phyloP scores from a whole-genome alignment of 345 rosid genomes.

The Dovyalis caffra region DNA sequence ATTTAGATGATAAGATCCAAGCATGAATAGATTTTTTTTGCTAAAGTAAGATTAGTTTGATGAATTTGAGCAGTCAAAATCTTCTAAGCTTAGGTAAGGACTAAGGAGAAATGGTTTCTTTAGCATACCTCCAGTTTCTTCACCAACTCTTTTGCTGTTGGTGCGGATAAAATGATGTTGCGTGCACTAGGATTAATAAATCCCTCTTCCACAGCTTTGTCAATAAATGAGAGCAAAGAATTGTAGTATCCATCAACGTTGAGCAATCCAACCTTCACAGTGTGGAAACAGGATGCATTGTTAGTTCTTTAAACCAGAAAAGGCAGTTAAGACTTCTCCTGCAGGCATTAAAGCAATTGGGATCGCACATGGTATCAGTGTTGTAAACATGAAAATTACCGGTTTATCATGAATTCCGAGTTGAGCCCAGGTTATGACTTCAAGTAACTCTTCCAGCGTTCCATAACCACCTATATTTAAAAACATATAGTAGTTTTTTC shows the following conservation, averaged over 20 bases:
- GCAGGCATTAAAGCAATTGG: not conserved
- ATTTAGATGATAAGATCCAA: not conserved
- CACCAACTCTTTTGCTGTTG: constrained; percentile 81
- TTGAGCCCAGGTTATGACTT: constrained; percentile 99
- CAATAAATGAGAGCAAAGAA: constrained; percentile 88
- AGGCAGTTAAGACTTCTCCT: not conserved
- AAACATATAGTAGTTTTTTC: not conserved
- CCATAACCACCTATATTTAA: constrained; percentile 81
- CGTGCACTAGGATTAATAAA: constrained; percentile 83
- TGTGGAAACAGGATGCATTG: constrained; percentile 1
- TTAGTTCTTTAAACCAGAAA: constrained; percentile 13
- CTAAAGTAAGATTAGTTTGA: not conserved
- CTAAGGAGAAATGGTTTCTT: not conserved
- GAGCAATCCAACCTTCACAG: constrained; percentile 85
- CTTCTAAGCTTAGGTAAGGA: not conserved
- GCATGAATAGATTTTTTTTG: not conserved
- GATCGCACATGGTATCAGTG: not conserved
- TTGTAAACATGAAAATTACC: constrained; percentile 31
- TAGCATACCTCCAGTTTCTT: constrained; percentile 76
- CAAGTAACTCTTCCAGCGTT: constrained; percentile 95
- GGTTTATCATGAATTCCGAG: constrained; percentile 98
- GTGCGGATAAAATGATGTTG: constrained; percentile 83
- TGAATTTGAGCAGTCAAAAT: not conserved
- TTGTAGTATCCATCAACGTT: constrained; percentile 99
- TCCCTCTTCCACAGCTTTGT: constrained; percentile 98